These are phyloP conservation scores for Plantago major DNA, from an alignment of 257 asterid genomes.

Conservation along the genomic window DNA sequence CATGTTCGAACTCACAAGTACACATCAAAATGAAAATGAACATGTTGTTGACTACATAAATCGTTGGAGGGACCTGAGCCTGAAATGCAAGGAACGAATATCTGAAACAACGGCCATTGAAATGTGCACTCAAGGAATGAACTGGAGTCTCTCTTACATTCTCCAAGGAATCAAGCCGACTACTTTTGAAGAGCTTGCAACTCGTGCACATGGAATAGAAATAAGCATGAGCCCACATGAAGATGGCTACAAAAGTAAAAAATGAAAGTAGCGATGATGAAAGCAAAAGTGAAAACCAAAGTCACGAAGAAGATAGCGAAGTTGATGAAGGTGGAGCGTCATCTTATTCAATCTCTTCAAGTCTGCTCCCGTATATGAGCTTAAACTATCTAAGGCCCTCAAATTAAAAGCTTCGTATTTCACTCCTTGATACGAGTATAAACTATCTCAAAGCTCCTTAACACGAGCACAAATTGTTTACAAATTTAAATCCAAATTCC, in stretches of 20 bases:
- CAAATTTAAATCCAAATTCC: too few species aligned
- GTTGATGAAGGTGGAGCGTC: too few species aligned
- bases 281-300: background rate
- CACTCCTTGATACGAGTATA: too few species aligned
- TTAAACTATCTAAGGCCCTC: too few species aligned
- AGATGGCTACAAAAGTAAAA: too few species aligned
- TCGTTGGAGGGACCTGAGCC: background rate
- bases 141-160: background rate
- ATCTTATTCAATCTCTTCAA: too few species aligned
- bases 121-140: background rate
- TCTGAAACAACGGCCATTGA: background rate
- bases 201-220: background rate
- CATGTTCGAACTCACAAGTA: background rate
- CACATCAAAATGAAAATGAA: background rate
- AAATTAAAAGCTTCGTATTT: too few species aligned
- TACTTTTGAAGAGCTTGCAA: background rate
- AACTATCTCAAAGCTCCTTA: too few species aligned
- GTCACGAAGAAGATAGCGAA: too few species aligned
- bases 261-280: background rate
- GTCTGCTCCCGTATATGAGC: too few species aligned
- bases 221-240: background rate
- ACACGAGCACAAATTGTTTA: too few species aligned
- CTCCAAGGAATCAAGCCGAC: background rate
- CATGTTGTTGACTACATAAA: background rate
- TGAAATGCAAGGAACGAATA: background rate